Evolutionary conservation across 139 green algal genomes (phyloP), one percentile per base, ranked within the genome.

Genomic region (Chlamydomonas urium): DNA sequence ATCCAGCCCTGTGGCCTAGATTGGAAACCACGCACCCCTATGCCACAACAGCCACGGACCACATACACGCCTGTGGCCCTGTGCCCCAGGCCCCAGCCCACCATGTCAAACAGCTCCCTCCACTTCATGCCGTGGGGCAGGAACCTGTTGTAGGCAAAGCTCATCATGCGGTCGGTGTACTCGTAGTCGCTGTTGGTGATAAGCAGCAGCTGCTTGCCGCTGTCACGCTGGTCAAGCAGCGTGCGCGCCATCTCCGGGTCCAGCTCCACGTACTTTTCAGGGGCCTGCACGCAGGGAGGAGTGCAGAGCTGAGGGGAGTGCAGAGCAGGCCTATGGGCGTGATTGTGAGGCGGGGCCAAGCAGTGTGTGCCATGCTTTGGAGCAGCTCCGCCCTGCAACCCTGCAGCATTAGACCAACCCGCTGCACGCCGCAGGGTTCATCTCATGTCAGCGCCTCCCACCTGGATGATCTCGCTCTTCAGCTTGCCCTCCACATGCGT

Each of bases 41-140:
- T n/a, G n/a, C n/a, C n/a, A n/a, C n/a, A n/a, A n/a, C n/a, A n/a
- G n/a, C n/a, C n/a, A n/a, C n/a, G n/a, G n/a, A n/a, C n/a, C n/a
- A n/a, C n/a, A n/a, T n/a, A n/a, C n/a, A n/a, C n/a, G n/a, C n/a
- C n/a, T n/a, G n/a, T n/a, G n/a, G n/a, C n/a, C n/a, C n/a, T n/a
- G n/a, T n/a, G n/a, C n/a, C n/a, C n/a, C n/a, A n/a, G n/a, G n/a
- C n/a, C n/a, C n/a, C 17, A 4, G 0, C 74, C 38, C 38, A 94
- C 91, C 91, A 97, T 95, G 86, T 97, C 90, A 68, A 98, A 98
- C 21, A 98, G 81, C 75, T 97, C 88, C 2, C 94, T 69, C 93
- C 93, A 98, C 1, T 38, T 86, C 87, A 92, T 96, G 67, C 86
- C 67, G 4, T 59, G 21, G 2, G 86, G 84, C 59, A 94, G 81